A percentile compares a stretch with the other conserved stretches of the same genome.
phyloP scores from a whole-genome alignment of 169 alveolate species.

The Fabrea salina region DNA sequence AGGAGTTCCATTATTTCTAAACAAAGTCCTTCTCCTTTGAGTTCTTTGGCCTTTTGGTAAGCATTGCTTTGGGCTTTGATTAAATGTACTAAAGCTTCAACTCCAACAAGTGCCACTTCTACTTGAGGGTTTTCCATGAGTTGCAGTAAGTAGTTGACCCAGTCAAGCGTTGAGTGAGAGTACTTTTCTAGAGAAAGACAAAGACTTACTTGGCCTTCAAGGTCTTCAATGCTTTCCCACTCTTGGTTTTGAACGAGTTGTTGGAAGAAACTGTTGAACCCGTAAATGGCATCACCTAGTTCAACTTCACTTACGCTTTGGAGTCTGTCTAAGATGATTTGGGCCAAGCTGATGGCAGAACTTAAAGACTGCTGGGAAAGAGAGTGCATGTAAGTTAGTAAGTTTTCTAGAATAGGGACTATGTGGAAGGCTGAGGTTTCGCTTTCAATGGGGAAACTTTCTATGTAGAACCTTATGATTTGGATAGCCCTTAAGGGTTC shows the following conservation, averaged over 20 bases:
- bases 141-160: background rate
- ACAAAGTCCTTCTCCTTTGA: background rate
- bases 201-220: background rate
- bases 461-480: constrained; percentile 11
- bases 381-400: background rate
- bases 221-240: background rate
- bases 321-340: background rate
- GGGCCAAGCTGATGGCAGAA: background rate
- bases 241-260: background rate
- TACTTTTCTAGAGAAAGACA: background rate
- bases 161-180: background rate
- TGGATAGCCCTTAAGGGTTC: background rate
- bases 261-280: background rate
- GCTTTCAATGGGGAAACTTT: background rate
- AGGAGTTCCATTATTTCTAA: background rate
- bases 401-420: background rate
- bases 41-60: background rate
- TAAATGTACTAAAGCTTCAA: background rate
- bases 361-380: background rate
- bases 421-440: background rate
- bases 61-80: background rate
- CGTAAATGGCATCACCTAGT: background rate
- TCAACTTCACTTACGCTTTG: background rate
- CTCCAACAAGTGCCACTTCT: constrained; percentile 3
- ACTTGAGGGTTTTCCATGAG: background rate